Percentiles rank a stretch among this genome's conserved stretches.
Conservation (phyloP, 805 yeast species). For the Suhomyces canberraensis region DNA sequence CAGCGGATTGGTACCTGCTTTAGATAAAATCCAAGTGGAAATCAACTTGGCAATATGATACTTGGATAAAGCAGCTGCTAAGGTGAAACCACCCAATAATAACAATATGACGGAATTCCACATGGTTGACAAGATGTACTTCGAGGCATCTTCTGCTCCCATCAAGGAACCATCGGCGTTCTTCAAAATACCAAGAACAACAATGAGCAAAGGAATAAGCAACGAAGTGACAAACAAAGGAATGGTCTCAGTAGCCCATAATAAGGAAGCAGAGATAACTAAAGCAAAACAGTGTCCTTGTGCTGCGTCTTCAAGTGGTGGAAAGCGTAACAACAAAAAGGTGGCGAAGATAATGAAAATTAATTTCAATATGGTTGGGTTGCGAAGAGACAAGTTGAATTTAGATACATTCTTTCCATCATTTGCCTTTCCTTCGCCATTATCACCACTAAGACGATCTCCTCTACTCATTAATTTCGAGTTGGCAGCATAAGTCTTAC, state of each 20-base stretch:
- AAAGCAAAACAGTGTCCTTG: conserved; percentile 65
- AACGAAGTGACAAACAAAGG: conserved; percentile 90
- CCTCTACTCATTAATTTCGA: conserved; percentile 6
- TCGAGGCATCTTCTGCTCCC: conserved; percentile 41
- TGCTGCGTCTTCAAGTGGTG: conserved; percentile 33
- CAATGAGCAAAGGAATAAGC: conserved; percentile 77
- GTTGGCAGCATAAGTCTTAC: conserved; percentile 35
- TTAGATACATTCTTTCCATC: conserved; percentile 3
- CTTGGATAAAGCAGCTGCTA: conserved; percentile 54
- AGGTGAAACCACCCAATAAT: conserved; percentile 52
- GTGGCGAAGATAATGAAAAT: conserved; percentile 48
- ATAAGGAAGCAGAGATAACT: conserved; percentile 71
- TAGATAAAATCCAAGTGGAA: conserved; percentile 46
- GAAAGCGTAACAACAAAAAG: conserved; percentile 24
- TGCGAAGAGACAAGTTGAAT: conserved; percentile 27
- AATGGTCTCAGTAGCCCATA: conserved; percentile 96
- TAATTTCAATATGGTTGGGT: conserved; percentile 43
- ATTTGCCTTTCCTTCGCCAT: conserved; percentile 2
- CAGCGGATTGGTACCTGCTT: conserved; percentile 51
- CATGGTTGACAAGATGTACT: conserved; percentile 46
- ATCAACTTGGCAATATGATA: conserved; percentile 50
- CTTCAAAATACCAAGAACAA: conserved; percentile 65
- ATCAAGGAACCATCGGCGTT: conserved; percentile 47
- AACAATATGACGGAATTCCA: conserved; percentile 53
- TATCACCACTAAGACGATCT: background rate